phyloP scores from a whole-genome alignment of 2,329 filamentous ascomycete species.

The Tolypocladium inflatum region DNA sequence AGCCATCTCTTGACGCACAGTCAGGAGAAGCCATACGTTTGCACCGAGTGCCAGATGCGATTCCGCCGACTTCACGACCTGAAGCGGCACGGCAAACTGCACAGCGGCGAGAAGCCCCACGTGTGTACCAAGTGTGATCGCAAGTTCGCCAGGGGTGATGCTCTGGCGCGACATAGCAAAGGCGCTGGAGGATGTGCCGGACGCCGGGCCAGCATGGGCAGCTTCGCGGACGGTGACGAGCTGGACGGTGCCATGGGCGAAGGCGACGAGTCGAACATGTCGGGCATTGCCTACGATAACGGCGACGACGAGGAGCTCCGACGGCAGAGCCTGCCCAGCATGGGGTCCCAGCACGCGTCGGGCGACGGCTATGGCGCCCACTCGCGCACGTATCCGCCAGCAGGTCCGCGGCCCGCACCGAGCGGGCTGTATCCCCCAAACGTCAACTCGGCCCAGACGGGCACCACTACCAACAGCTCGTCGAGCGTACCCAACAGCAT shows the following conservation, averaged over 20 bases:
- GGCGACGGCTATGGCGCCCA: slow-evolving; percentile 48
- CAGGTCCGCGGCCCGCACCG: slow-evolving; percentile 41
- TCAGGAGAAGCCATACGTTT: slow-evolving; percentile 95
- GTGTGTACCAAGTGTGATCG: slow-evolving; percentile 91
- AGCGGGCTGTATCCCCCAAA: slow-evolving; percentile 55
- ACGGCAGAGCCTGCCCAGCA: slow-evolving; percentile 62
- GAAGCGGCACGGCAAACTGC: slow-evolving; percentile 92
- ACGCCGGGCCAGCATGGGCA: slow-evolving; percentile 74
- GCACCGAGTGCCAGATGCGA: slow-evolving; percentile 83
- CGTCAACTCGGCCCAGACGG: slow-evolving; percentile 40
- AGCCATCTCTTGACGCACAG: slow-evolving; percentile 95
- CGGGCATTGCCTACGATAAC: slow-evolving; percentile 46
- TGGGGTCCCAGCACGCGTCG: slow-evolving; percentile 62
- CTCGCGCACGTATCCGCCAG: slow-evolving; percentile 71
- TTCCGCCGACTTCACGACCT: slow-evolving; percentile 90
- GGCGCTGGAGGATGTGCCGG: slow-evolving; percentile 93
- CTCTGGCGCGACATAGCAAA: slow-evolving; percentile 88
- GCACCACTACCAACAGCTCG: slow-evolving; percentile 45
- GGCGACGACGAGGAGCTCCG: slow-evolving; percentile 54
- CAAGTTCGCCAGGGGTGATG: slow-evolving; percentile 91
- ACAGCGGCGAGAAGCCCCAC: slow-evolving; percentile 92
- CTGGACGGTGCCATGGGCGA: slow-evolving; percentile 41
- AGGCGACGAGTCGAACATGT: slow-evolving; percentile 47
- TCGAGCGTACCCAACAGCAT: slow-evolving; percentile 36
- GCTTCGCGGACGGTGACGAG: slow-evolving; percentile 73